These are phyloP conservation scores for Eimeria maxima DNA, from an alignment of 169 alveolate species.

Conservation along the genomic window DNA sequence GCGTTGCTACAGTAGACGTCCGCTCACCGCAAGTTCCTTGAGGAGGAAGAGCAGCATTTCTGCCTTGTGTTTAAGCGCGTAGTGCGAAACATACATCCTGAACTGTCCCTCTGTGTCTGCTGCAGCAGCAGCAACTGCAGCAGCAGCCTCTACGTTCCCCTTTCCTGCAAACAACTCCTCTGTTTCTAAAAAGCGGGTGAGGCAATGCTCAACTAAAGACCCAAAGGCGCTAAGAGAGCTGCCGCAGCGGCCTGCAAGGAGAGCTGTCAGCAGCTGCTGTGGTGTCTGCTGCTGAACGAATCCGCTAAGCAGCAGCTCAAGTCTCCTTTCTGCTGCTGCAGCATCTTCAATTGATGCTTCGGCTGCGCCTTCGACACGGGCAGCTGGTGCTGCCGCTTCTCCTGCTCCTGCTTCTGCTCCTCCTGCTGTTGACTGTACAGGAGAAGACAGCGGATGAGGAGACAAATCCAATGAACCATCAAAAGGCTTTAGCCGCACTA, in stretches of 20 bases:
- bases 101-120: conserved; percentile 15
- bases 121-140: conserved; percentile 60
- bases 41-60: conserved; percentile 29
- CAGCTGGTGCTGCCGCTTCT: conserved; percentile 4
- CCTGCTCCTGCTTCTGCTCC: conserved; percentile 1
- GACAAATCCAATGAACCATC: conserved; percentile 55
- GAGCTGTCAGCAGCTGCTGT: not conserved
- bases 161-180: conserved; percentile 58
- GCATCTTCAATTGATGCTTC: not conserved
- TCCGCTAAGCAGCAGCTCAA: conserved; percentile 36
- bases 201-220: not conserved
- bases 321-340: conserved; percentile 4
- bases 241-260: conserved; percentile 21
- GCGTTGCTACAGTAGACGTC: not conserved
- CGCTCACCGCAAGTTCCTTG: conserved; percentile 24
- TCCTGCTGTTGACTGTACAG: not conserved
- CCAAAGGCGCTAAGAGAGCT: not conserved
- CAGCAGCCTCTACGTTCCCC: conserved; percentile 29
- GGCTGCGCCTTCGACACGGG: not conserved
- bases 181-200: not conserved
- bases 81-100: not conserved
- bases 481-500: conserved; percentile 43
- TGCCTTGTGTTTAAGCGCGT: conserved; percentile 36
- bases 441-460: conserved; percentile 23
- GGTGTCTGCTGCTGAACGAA: conserved; percentile 40